Evolutionary conservation across 2,329 filamentous ascomycete species (phyloP), one percentile per base, ranked within the genome.

Genomic region (Emericellopsis atlantica): DNA sequence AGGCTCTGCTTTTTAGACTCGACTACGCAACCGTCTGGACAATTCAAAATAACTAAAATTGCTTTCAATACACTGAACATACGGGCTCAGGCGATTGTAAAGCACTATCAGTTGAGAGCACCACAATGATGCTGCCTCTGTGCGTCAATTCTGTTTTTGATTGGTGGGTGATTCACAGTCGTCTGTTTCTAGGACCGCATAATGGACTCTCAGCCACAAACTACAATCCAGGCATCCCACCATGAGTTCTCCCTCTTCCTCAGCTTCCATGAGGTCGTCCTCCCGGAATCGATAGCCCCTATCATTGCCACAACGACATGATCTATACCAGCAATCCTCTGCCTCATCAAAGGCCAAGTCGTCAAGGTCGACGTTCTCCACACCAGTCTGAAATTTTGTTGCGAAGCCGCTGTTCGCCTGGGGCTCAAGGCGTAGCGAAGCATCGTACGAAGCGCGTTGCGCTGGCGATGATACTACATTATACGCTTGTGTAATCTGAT

Each of bases 191-290:
- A 76, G 57, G 12, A 78, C 65, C 8, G 72, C 74, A 62, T 81
- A 83, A 39, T 77, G 67, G 32, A 83, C 75, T 42, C 70, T 69
- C 40, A 82, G 55, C 76, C 76, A 82, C 36, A 83, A 60, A 52
- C 78, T 82, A 48, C 79, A 83, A 49, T 81, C 78, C 42, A 66
- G 64, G 51, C 79, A 83, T 10, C 74, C 78, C 33, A 83, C 76
- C 54, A 80, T 65, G 37, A 82, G 56, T 52, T 79, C 74, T 8
- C 77, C 72, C 46, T 72, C 64, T 39, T 74, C 71, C 36, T 65
- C 67, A 32, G 68, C 72, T 51, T 72, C 74, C 47, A 77, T 72
- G 38, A 83, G 59, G 52, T 82, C 76, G 8, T 55, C 57, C 56
- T 82, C 78, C 14, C 56, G 60, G 46, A 82, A 70, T 23, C 69